Conservation (phyloP, 2,329 filamentous ascomycete species). For the Rhynchosporium graminicola region DNA sequence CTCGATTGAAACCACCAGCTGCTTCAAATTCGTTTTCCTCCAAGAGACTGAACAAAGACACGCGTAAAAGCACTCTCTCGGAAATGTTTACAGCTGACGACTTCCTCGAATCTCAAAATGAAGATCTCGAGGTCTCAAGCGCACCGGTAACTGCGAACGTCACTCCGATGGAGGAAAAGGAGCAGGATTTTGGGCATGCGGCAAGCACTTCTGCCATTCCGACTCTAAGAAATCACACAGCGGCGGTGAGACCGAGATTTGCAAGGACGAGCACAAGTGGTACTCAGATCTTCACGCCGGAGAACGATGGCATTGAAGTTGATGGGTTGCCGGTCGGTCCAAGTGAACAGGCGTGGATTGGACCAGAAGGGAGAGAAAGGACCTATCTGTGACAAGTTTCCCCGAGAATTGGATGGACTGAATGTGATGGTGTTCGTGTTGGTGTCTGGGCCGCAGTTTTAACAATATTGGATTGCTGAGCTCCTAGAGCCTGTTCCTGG, state of each 20-base stretch:
- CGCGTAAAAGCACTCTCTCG: conserved; percentile 36
- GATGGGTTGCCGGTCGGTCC: conserved; percentile 37
- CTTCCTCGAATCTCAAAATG: conserved; percentile 1
- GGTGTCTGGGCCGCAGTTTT: neutral
- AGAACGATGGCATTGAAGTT: conserved; percentile 36
- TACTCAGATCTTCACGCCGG: conserved; percentile 37
- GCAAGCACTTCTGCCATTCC: neutral
- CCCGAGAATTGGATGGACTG: neutral
- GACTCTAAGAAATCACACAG: neutral
- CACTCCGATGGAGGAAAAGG: conserved; percentile 19
- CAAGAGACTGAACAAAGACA: conserved; percentile 14
- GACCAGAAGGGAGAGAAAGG: conserved; percentile 30
- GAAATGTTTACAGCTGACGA: conserved; percentile 36
- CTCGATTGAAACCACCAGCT: conserved; percentile 10
- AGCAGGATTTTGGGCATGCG: neutral
- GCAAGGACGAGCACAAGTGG: conserved; percentile 36
- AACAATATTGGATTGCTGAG: conserved; percentile 12
- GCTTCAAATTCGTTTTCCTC: conserved; percentile 24
- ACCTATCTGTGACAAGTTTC: conserved; percentile 30
- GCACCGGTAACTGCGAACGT: conserved; percentile 25
- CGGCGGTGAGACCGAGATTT: conserved; percentile 22
- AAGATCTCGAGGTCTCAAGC: conserved; percentile 21
- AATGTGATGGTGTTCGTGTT: neutral
- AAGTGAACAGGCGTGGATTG: conserved; percentile 29
- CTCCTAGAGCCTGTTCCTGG: neutral